Base-by-base conservation (phyloP, 2,329 filamentous ascomycete genomes). In the Verticillium albo-atrum region DNA sequence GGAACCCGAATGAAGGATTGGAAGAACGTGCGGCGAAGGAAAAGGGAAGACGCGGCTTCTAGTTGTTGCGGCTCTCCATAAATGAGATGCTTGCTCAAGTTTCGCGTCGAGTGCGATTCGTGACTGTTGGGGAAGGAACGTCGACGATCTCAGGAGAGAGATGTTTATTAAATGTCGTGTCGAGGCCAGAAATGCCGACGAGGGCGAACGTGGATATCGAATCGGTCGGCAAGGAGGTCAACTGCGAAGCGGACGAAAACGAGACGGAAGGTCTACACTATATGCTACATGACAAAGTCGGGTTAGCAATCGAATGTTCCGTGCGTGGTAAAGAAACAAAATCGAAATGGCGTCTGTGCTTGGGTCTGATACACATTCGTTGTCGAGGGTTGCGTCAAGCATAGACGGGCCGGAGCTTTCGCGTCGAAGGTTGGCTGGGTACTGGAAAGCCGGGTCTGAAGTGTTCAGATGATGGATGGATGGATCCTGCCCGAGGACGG, bases 301-400 rank as follows among this genome's bases (percentile, higher is more conserved):
- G 10, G 20, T 50, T 23, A 50, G 42, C 20, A 23, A 50, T 23
- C 3, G 20, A 23, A 50, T 7, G 9, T 2, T 50, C 7, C 3
- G 9, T 1, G 20, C 23, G n/a, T 12, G n/a, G 4, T 3, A 50
- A 12, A 20, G 1, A 50, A 50, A 9, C 4, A 4, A 9, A 26
- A 23, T 4, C 4, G 10, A 50, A 23, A 10, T 20, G 42, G 10
- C 20, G 42, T 50, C 20, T 50, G 42, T 50, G 42, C 20, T 20
- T 23, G 20, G 20, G 12, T 23, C 20, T 25, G 42, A 15, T 50
- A 3, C 61, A 63, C 55, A 57, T 57, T 60, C 57, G 57, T 56
- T 60, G 61, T 60, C 57, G 57, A 58, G 60, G 54, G 56, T 57
- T 62, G 61, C 61, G 61, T 63, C 61, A 58, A 58, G 34, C 52